These are phyloP conservation scores for Thelonectria rubi DNA, from an alignment of 2,329 filamentous ascomycete species.

Conservation along the genomic window DNA sequence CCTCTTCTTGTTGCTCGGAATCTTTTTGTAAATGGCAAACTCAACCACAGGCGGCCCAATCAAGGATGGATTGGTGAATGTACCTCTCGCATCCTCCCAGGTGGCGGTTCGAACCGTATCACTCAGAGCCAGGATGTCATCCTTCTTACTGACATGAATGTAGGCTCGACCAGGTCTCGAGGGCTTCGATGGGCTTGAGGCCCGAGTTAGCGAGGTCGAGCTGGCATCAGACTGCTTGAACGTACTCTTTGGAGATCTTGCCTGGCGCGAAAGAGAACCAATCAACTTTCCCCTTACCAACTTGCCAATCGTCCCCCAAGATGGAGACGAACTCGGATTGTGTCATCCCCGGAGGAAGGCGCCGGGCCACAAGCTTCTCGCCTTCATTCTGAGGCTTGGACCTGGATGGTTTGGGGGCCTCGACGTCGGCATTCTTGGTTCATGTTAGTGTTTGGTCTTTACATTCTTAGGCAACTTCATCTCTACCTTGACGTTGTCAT, in stretches of 20 bases:
- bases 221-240: slow-evolving; percentile 25
- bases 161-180: slow-evolving; percentile 85
- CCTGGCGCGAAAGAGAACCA: slow-evolving; percentile 74
- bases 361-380: slow-evolving; percentile 84
- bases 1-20: slow-evolving; percentile 77
- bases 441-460: slow-evolving; percentile 28
- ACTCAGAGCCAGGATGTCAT: slow-evolving; percentile 72
- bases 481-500: slow-evolving; percentile 44
- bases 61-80: slow-evolving; percentile 74
- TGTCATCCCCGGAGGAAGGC: slow-evolving; percentile 86
- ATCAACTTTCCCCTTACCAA: slow-evolving; percentile 83
- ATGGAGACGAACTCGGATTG: slow-evolving; percentile 77
- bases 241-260: slow-evolving; percentile 86
- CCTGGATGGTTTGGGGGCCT: slow-evolving; percentile 44
- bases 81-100: slow-evolving; percentile 86
- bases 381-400: slow-evolving; percentile 56
- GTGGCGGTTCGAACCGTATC: slow-evolving; percentile 73
- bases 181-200: slow-evolving; percentile 78
- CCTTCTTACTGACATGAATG: slow-evolving; percentile 78
- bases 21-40: slow-evolving; percentile 83
- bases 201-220: slow-evolving; percentile 25
- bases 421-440: slow-evolving; percentile 41
- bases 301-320: slow-evolving; percentile 82
- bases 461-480: slow-evolving; percentile 6
- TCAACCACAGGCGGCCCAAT: slow-evolving; percentile 83